Conservation (phyloP, 768 basidiomycete genomes). For the Mrakia frigida region DNA sequence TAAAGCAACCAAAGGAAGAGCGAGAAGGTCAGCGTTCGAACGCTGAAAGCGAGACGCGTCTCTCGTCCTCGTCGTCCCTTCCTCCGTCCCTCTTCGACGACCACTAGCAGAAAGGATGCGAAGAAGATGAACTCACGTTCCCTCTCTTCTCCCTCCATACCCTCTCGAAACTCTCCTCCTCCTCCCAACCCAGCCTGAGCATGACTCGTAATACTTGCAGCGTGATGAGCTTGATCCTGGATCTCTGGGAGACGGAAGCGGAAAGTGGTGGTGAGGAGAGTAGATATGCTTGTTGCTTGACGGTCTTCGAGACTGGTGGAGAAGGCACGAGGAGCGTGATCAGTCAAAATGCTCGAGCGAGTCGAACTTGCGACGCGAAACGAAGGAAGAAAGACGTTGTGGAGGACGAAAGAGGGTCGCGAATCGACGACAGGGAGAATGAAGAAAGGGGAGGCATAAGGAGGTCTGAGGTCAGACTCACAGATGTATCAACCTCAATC, state of each 20-base stretch:
- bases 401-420: not conserved
- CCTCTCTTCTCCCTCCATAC: constrained; percentile 85
- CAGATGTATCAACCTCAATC: constrained; percentile 62
- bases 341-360: too few relatives aligned
- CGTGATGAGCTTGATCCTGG: constrained; percentile 83
- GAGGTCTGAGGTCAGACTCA: too few relatives aligned
- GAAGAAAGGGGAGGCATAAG: not conserved
- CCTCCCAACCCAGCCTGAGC: constrained; percentile 56
- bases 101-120: not conserved
- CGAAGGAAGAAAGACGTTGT: not conserved
- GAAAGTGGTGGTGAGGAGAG: constrained; percentile 68
- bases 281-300: constrained; percentile 65
- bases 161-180: constrained; percentile 73
- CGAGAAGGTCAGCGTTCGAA: constrained; percentile 16
- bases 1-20: constrained; percentile 10
- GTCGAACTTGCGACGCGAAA: too few relatives aligned
- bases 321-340: not conserved
- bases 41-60: not conserved
- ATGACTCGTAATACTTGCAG: constrained; percentile 63
- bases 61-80: not conserved
- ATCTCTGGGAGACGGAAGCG: constrained; percentile 68
- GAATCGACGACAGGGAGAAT: too few relatives aligned
- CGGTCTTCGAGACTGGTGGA: constrained; percentile 64
- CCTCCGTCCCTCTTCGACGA: not conserved
- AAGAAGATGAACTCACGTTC: constrained; percentile 59